Evolutionary conservation across 495 filamentous ascomycete genomes (phyloP).

Genomic region (Melanomma pulvis-pyrius): DNA sequence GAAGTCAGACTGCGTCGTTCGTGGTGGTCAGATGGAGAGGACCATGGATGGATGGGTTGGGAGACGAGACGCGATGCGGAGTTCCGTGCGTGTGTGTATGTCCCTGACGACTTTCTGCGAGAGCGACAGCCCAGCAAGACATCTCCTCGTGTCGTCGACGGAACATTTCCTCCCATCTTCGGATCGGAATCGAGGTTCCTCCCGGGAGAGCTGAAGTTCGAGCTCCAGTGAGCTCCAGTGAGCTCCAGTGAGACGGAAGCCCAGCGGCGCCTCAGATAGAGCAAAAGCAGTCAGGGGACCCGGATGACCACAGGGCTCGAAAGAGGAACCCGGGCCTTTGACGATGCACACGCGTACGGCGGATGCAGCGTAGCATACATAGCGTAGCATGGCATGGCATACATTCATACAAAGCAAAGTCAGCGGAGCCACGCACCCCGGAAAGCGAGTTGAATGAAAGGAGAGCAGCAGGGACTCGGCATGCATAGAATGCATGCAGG

Average conservation of each 20-base stretch:
- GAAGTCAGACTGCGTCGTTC: not conserved
- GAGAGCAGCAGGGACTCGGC: too few species aligned
- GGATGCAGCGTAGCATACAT: too few species aligned
- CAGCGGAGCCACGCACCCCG: not conserved
- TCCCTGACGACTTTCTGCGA: not conserved
- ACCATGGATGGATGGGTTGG: not conserved
- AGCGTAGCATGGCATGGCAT: too few species aligned
- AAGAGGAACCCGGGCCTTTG: too few species aligned
- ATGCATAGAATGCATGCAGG: not conserved
- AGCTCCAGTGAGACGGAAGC: not conserved
- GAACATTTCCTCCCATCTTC: not conserved
- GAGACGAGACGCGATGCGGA: not conserved
- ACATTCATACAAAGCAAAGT: too few species aligned
- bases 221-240: not conserved
- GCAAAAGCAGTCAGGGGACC: not conserved
- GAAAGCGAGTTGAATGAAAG: not conserved
- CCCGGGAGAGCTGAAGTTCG: not conserved
- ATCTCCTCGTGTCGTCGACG: not conserved
- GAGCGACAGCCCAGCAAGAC: too few species aligned
- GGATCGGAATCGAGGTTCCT: not conserved
- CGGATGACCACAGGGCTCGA: too few species aligned
- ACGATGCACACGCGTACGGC: too few species aligned
- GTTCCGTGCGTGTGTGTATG: not conserved
- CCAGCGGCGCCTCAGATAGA: not conserved
- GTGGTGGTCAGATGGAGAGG: too few species aligned